Base-by-base conservation (phyloP, 371 early-diverging fungal genomes). In the Lichtheimia ornata region DNA sequence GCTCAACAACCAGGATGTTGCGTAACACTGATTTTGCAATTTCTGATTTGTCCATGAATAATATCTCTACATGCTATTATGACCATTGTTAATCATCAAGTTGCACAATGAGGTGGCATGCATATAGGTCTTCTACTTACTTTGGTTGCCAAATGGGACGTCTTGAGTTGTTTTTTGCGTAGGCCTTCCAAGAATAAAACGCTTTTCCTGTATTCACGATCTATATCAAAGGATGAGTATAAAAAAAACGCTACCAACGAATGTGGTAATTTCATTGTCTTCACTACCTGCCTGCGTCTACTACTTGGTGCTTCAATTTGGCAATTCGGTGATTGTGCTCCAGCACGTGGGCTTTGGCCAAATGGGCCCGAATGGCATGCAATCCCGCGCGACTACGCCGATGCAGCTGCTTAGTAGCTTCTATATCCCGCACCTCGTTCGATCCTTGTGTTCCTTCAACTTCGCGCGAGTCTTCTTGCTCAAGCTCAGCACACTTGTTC, bases 1-100 rank as follows among this genome's bases (percentile, higher is more conserved):
- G 63, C 24, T 63, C 63, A 22, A 43, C 58, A 15, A 24, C 52
- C 14, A 57, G 17, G 14, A 63, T 58, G 44, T 51, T 58, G 43
- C 50, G 58, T 41, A 63, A 41, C 13, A 52, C 63, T 14, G 57
- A 28, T 22, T 53, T 57, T 51, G 63, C 53, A 28, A 52, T 52
- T 45, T 63, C 63, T 20, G 63, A 43, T 53, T 63, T 63, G 58
- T 63, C 58, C 22, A 63, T 41, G 20, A 63, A 45, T 35, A 58
- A 25, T 11, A 58, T 58, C 27, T 63, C 63, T 20, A 57, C 41
- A 17, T 63, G 57, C 63, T 63, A 58, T 44, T 6, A 45, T 11
- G 28, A 13, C n/a, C 17, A 35, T 9, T 9, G 35, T 20, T 20
- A n/a, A 47, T 47, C 1, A 47, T 47, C 47, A 5, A 47, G 20